Conservation (phyloP, 208 protist genomes). For the Trypanosoma melophagium region DNA sequence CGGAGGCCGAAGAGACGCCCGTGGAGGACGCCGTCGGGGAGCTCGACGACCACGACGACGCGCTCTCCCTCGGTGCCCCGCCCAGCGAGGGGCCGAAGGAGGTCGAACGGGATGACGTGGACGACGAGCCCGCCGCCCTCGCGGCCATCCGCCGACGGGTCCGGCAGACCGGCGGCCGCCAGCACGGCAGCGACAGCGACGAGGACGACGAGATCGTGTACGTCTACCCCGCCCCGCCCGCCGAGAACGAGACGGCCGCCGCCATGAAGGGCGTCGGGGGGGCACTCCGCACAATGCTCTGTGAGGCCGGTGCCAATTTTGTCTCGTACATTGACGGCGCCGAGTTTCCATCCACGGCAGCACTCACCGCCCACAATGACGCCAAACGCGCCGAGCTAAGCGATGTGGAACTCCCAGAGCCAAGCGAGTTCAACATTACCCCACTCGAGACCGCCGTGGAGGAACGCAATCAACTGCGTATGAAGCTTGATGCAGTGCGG, state of each 20-base stretch:
- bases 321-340: conserved; percentile 79
- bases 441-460: conserved; percentile 34
- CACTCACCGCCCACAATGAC: conserved; percentile 50
- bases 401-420: conserved; percentile 33
- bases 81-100: no score
- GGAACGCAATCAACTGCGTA: conserved; percentile 32
- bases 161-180: background rate
- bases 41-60: conserved; percentile 29
- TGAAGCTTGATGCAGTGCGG: conserved; percentile 62
- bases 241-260: conserved; percentile 15
- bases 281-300: background rate
- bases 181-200: conserved; percentile 12
- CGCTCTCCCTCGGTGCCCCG: background rate
- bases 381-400: conserved; percentile 25
- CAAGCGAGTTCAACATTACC: conserved; percentile 37
- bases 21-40: conserved; percentile 13
- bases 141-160: no score
- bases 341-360: conserved; percentile 33
- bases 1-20: conserved; percentile 43
- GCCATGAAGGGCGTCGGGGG: conserved; percentile 9
- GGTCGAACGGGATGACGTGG: no score
- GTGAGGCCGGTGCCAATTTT: background rate
- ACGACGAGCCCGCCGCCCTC: background rate
- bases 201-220: conserved; percentile 24
- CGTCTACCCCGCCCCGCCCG: conserved; percentile 10